phyloP scores from a whole-genome alignment of 78 protist species.

The Speleostelium caveatum region DNA sequence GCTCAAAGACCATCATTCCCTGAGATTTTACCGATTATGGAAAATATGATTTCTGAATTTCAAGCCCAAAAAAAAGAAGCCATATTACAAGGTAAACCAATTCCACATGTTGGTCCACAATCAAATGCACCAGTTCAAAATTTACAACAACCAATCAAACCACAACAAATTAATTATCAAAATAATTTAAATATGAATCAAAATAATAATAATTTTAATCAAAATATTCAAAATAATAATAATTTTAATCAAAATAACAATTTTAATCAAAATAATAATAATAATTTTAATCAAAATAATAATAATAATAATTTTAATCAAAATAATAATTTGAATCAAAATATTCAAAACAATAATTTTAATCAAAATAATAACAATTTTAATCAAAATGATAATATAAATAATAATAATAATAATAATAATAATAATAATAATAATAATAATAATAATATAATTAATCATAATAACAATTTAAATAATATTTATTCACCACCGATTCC shows the following conservation, averaged over 20 bases:
- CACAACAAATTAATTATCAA: neutral
- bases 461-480: neutral
- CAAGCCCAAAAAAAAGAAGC: conserved; percentile 50
- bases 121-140: neutral
- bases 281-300: too few relatives aligned
- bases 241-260: too few relatives aligned
- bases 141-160: conserved; percentile 1
- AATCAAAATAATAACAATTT: too few relatives aligned
- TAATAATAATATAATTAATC: neutral
- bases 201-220: too few relatives aligned
- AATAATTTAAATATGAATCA: neutral
- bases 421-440: neutral
- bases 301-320: too few relatives aligned
- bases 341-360: too few relatives aligned
- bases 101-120: conserved; percentile 66
- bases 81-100: conserved; percentile 8
- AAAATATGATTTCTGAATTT: conserved; percentile 45
- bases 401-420: too few relatives aligned
- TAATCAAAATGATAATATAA: too few relatives aligned
- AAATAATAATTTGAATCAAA: too few relatives aligned
- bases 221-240: too few relatives aligned
- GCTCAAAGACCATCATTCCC: conserved; percentile 71
- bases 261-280: too few relatives aligned
- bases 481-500: too few relatives aligned
- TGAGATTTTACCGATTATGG: conserved; percentile 66